Base-by-base conservation (phyloP, 495 filamentous ascomycete species). In the Evernia prunastri region DNA sequence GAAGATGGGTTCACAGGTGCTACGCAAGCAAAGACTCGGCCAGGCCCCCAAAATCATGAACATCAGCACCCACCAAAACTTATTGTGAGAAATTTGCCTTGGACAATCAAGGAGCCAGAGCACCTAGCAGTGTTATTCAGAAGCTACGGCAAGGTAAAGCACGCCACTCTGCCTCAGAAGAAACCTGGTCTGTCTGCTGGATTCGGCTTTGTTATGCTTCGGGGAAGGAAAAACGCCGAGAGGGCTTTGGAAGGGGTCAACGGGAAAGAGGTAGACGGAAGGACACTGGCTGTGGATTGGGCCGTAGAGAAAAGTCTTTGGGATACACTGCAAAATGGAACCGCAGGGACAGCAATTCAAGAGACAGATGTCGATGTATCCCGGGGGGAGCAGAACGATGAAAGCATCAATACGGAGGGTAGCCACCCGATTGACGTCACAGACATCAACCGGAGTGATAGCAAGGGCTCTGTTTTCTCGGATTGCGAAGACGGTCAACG, bases 21-120 rank as follows among this genome's bases (percentile, higher is more conserved):
- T 31, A 72, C 77, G 17, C 75, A 79, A 68, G 68, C 75, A 40
- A 90, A 91, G 77, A 74, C 79, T 70, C 78, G 74, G 71, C 81
- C 77, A 69, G 86, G 73, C 75, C 80, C 76, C 75, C 80, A 77
- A 76, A 81, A 67, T 71, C 75, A 71, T 23, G 82, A 84, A 63
- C 79, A 80, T 40, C 76, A 80, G 37, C 81, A 81, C 71, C 81
- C 89, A 8, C 88, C 90, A 13, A 93, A 89, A 75, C 76, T 99
- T 69, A 99, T 99, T 75, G 87, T 97, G 33, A 85, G 94, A 60
- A 99, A 99, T 72, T 72, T 99, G 68, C 92, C 94, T 1, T 99
- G 94, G 94, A 96, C 87, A 69, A 88, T 99, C 72, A 96, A 94
- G 75, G 82, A 83, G 12, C 79, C 90, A 0, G 87, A 96, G 56